Percentiles rank a stretch among this genome's conserved stretches.
Evolutionary conservation across 805 yeast species (phyloP).

Genomic region (Naumovozyma dairenensis): DNA sequence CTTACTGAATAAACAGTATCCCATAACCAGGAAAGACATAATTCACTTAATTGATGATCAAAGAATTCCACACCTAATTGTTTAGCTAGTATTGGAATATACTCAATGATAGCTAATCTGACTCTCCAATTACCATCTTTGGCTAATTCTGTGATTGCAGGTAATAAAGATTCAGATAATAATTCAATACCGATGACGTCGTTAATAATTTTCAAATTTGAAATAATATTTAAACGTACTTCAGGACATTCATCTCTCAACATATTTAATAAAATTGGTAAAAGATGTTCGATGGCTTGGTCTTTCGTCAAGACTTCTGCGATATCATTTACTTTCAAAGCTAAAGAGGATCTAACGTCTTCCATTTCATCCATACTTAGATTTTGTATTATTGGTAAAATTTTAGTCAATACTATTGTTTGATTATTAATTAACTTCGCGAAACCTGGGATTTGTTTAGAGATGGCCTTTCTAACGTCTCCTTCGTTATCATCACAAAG

Average conservation of each 20-base stretch:
- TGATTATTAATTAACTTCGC: slow-evolving; percentile 42
- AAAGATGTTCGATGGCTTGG: slow-evolving; percentile 64
- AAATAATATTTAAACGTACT: slow-evolving; percentile 87
- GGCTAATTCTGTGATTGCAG: slow-evolving; percentile 93
- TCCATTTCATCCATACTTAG: slow-evolving; percentile 87
- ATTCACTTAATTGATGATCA: slow-evolving; percentile 79
- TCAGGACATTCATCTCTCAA: slow-evolving; percentile 95
- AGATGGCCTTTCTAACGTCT: slow-evolving; percentile 91
- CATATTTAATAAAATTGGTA: slow-evolving; percentile 88
- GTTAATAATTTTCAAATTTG: slow-evolving; percentile 83
- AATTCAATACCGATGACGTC: slow-evolving; percentile 88
- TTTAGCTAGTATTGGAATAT: slow-evolving; percentile 87
- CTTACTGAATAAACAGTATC: slow-evolving; percentile 94
- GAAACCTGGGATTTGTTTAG: slow-evolving; percentile 80
- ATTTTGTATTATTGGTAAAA: slow-evolving; percentile 75
- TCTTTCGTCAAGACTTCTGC: slow-evolving; percentile 83
- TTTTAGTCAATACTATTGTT: slow-evolving; percentile 49
- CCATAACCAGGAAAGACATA: slow-evolving; percentile 98
- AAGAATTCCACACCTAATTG: slow-evolving; percentile 91
- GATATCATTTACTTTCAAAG: slow-evolving; percentile 75
- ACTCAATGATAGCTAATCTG: slow-evolving; percentile 90
- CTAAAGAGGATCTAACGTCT: slow-evolving; percentile 86
- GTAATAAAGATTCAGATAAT: slow-evolving; percentile 76
- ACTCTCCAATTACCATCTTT: slow-evolving; percentile 98
- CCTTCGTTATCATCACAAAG: slow-evolving; percentile 90